A percentile compares a stretch with the other conserved stretches of the same genome.
These are phyloP conservation scores for Basidiobolus meristosporus DNA, from an alignment of 371 early-diverging fungal species.

Conservation along the genomic window DNA sequence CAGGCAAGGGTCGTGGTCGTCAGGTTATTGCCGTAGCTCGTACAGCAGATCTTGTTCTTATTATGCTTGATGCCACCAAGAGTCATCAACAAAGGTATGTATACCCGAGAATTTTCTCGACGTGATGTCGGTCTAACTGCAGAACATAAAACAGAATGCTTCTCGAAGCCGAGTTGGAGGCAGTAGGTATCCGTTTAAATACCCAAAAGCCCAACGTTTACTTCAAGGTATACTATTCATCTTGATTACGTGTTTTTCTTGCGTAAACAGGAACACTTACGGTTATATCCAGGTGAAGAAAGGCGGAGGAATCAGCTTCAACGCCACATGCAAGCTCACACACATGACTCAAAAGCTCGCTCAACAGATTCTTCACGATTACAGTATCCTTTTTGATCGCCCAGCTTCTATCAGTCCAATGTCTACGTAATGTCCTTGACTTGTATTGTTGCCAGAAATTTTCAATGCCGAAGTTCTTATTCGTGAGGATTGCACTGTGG, in stretches of 20 bases:
- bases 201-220: conserved; percentile 80
- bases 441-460: conserved; percentile 32
- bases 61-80: conserved; percentile 98
- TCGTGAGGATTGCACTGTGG: conserved; percentile 91
- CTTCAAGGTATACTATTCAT: conserved; percentile 52
- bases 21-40: conserved; percentile 95
- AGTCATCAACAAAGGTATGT: conserved; percentile 47
- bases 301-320: conserved; percentile 95
- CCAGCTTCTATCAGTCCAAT: neutral
- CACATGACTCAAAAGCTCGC: conserved; percentile 81
- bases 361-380: conserved; percentile 89
- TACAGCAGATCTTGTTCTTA: conserved; percentile 92
- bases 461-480: conserved; percentile 98
- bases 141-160: no score
- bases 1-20: conserved; percentile 91
- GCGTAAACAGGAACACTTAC: no score
- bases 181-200: conserved; percentile 96
- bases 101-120: neutral
- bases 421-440: neutral
- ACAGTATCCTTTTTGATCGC: conserved; percentile 23
- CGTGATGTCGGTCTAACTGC: conserved; percentile 1
- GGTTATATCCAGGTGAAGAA: conserved; percentile 51
- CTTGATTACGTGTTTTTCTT: no score
- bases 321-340: conserved; percentile 77
- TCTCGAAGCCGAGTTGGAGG: conserved; percentile 95